Evolutionary conservation across 2,329 filamentous ascomycete genomes (phyloP).

Genomic region (Periconia sp.): DNA sequence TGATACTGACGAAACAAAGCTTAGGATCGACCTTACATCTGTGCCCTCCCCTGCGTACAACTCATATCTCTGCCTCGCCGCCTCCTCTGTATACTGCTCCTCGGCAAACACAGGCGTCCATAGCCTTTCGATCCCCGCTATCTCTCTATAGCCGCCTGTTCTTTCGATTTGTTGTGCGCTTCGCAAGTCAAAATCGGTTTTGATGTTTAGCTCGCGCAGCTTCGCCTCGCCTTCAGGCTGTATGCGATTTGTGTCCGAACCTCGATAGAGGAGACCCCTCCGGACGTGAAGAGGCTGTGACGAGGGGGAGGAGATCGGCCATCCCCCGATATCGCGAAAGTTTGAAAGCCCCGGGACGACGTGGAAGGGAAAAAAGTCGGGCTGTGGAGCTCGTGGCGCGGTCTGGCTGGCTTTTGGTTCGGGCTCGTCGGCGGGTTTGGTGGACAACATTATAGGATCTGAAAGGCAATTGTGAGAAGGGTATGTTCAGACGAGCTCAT

Average conservation of each 20-base stretch:
- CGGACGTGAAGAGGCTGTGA: conserved; percentile 46
- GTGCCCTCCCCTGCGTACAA: conserved; percentile 63
- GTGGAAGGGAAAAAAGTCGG: conserved; percentile 31
- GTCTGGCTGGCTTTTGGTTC: neutral
- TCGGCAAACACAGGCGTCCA: conserved; percentile 70
- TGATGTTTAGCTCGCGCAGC: conserved; percentile 60
- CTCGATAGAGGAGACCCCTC: conserved; percentile 66
- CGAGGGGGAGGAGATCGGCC: conserved; percentile 19
- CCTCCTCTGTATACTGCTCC: conserved; percentile 64
- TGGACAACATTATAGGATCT: conserved; percentile 16
- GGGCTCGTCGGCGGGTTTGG: conserved; percentile 8
- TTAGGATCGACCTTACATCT: conserved; percentile 36
- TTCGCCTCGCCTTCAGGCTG: conserved; percentile 15
- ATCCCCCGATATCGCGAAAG: conserved; percentile 41
- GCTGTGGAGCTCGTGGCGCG: conserved; percentile 10
- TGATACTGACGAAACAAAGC: neutral
- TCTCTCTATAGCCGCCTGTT: conserved; percentile 39
- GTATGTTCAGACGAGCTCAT: too few relatives aligned
- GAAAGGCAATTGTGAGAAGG: too few relatives aligned
- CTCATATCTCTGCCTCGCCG: conserved; percentile 63
- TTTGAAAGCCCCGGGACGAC: conserved; percentile 32
- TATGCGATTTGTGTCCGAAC: conserved; percentile 63
- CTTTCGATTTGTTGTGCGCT: conserved; percentile 65
- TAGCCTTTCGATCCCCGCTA: conserved; percentile 54
- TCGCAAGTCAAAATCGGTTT: conserved; percentile 70